These are phyloP conservation scores for Taphrina confusa DNA, from an alignment of 1,139 yeast species.

Conservation along the genomic window DNA sequence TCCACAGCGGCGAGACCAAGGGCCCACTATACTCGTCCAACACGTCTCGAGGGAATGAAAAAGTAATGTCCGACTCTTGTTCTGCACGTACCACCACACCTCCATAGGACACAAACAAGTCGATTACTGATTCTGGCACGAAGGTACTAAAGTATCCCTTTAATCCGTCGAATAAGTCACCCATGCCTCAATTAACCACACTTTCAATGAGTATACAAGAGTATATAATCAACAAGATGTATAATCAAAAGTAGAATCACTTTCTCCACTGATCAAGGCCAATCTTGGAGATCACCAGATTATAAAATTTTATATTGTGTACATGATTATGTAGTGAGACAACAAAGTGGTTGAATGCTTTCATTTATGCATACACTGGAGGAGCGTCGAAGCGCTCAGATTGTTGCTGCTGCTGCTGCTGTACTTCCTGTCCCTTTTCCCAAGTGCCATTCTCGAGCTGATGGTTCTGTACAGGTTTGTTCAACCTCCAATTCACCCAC, in stretches of 20 bases:
- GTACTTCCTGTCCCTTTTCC: not conserved
- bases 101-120: not conserved
- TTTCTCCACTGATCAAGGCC: too few relatives aligned
- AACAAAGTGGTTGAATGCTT: too few relatives aligned
- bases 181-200: not conserved
- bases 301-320: too few relatives aligned
- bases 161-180: not conserved
- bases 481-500: conserved; percentile 22
- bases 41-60: too few relatives aligned
- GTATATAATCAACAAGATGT: too few relatives aligned
- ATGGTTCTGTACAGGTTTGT: not conserved
- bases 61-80: not conserved
- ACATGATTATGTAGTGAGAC: too few relatives aligned
- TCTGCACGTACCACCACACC: not conserved
- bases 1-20: not conserved
- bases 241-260: too few relatives aligned
- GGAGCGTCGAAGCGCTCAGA: not conserved
- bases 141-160: not conserved
- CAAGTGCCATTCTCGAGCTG: not conserved
- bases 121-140: not conserved
- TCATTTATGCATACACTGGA: not conserved
- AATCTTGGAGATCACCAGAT: too few relatives aligned
- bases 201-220: too few relatives aligned
- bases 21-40: not conserved
- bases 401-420: not conserved